A percentile compares a stretch with the other conserved stretches of the same genome.
Evolutionary conservation across 164 flowering plant species (phyloP).

Genomic region (Sextonia rubra): DNA sequence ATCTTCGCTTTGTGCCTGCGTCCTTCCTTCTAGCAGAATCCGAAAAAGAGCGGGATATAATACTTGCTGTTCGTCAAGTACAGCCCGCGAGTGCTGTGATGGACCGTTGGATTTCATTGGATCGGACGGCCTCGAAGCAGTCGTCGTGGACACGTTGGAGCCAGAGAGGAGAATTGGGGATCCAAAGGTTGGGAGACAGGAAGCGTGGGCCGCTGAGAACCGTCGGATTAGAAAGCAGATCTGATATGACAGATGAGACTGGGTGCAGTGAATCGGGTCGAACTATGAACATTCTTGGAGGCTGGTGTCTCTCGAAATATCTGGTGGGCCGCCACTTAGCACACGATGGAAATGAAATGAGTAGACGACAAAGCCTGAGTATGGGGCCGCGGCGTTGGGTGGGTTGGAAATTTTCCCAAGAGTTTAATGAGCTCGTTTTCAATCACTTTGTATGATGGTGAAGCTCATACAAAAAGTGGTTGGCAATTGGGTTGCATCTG

Average conservation of each 20-base stretch:
- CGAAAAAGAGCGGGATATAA: slow-evolving; percentile 56
- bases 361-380: no score
- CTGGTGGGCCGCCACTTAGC: no score
- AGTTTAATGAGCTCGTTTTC: no score
- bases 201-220: slow-evolving; percentile 38
- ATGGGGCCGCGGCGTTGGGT: no score
- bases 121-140: slow-evolving; percentile 29
- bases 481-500: no score
- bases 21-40: background rate
- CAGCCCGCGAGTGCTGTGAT: no score
- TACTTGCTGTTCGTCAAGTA: slow-evolving; percentile 4
- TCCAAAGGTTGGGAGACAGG: slow-evolving; percentile 40
- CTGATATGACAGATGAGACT: slow-evolving; percentile 24
- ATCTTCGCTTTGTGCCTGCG: slow-evolving; percentile 3
- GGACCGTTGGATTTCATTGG: slow-evolving; percentile 38
- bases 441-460: no score
- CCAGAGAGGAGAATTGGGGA: slow-evolving; percentile 35
- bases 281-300: no score
- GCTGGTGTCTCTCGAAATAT: no score
- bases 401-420: no score
- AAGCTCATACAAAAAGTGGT: no score
- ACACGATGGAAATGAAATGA: no score
- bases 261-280: slow-evolving; percentile 19
- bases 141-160: slow-evolving; percentile 48
- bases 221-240: slow-evolving; percentile 35